phyloP scores from a whole-genome alignment of 768 basidiomycete species.

The Paxillus ammoniavirescens region DNA sequence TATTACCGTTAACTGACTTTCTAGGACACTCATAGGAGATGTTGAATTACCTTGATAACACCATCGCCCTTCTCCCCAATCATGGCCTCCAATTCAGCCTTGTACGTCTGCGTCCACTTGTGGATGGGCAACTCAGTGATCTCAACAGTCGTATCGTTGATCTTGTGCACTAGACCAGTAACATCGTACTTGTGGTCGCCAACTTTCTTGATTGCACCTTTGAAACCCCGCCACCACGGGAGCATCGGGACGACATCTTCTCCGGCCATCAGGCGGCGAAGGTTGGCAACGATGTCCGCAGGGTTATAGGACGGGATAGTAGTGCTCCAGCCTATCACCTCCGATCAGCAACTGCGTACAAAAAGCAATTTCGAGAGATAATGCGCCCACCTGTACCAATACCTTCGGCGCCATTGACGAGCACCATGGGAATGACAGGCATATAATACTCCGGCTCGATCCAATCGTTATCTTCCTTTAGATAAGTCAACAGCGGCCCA shows the following conservation, averaged over 20 bases:
- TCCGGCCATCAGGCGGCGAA: constrained; percentile 81
- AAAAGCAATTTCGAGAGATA: background rate
- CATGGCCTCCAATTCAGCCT: constrained; percentile 88
- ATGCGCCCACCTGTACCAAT: constrained; percentile 85
- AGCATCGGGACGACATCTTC: constrained; percentile 84
- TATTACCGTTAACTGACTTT: background rate
- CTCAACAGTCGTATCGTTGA: constrained; percentile 87
- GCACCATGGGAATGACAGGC: constrained; percentile 82
- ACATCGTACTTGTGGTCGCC: constrained; percentile 87
- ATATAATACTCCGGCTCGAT: constrained; percentile 97
- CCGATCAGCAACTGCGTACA: background rate
- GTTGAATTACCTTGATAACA: constrained; percentile 63
- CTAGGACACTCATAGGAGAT: background rate
- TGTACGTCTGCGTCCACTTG: constrained; percentile 92
- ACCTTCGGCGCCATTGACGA: constrained; percentile 95
- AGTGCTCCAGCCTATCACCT: constrained; percentile 85
- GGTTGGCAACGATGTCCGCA: constrained; percentile 81
- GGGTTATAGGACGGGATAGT: constrained; percentile 92
- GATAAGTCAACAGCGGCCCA: constrained; percentile 78
- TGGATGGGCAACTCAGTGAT: constrained; percentile 95
- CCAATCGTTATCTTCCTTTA: constrained; percentile 78
- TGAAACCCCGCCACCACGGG: constrained; percentile 98
- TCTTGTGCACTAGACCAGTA: constrained; percentile 67
- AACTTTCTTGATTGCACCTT: constrained; percentile 78
- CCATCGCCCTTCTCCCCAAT: constrained; percentile 83